A percentile compares a stretch with the other conserved stretches of the same genome.
Evolutionary conservation across 163 green algal genomes (phyloP).

Genomic region (Trebouxia gelatinosa): DNA sequence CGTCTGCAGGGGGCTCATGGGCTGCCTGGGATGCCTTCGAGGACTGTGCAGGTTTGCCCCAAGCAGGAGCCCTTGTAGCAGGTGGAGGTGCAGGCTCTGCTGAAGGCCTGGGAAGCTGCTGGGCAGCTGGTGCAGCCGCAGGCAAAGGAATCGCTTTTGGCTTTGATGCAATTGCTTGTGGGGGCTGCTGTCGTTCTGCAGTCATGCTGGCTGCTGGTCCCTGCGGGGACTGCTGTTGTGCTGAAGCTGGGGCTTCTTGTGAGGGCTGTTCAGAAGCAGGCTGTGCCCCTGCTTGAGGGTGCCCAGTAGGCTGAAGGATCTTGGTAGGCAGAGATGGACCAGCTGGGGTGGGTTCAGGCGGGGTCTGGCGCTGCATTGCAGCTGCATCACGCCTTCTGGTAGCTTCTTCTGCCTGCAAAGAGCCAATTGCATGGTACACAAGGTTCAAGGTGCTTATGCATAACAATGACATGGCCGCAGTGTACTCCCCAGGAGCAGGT

Average conservation of each 20-base stretch:
- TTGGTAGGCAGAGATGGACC: neutral
- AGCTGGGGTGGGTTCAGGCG: neutral
- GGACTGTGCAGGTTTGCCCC: constrained; percentile 18
- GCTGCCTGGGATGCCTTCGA: neutral
- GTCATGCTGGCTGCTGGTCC: neutral
- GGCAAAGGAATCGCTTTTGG: neutral
- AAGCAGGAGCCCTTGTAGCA: constrained; percentile 2
- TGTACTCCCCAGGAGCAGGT: neutral
- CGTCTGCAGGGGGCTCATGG: neutral
- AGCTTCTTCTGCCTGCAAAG: neutral
- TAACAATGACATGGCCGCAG: neutral
- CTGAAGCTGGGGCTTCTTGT: neutral
- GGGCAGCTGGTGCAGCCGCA: neutral
- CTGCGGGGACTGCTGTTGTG: neutral
- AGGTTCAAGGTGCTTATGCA: neutral
- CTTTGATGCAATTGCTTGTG: neutral
- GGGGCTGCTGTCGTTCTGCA: neutral
- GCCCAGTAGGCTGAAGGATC: neutral
- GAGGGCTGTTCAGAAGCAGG: neutral
- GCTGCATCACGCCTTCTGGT: constrained; percentile 5
- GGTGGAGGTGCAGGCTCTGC: neutral
- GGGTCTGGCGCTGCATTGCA: neutral
- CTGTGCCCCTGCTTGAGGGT: neutral
- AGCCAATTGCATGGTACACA: neutral
- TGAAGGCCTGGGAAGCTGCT: neutral